Conservation (phyloP, 1,284 basidiomycete species). For the Gomphus bonarii region DNA sequence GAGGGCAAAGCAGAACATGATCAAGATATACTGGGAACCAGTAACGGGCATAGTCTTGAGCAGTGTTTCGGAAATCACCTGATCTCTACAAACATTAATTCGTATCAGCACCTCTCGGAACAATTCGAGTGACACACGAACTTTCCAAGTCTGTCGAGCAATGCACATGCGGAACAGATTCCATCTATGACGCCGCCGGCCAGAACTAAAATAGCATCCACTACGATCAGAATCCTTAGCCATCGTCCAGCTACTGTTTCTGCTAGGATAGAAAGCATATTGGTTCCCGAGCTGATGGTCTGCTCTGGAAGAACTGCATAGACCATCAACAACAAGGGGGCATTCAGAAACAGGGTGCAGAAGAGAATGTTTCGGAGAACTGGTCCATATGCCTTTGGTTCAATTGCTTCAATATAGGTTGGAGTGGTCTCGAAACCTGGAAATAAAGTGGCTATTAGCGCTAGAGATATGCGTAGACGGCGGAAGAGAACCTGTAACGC, state of each 20-base stretch:
- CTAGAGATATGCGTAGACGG: neutral
- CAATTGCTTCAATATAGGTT: constrained; percentile 52
- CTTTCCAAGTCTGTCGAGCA: constrained; percentile 45
- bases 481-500: constrained; percentile 45
- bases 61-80: constrained; percentile 47
- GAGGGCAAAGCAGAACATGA: constrained; percentile 40
- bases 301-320: constrained; percentile 46
- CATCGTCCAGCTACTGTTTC: constrained; percentile 46
- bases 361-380: constrained; percentile 58
- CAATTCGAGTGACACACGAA: neutral
- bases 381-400: constrained; percentile 38
- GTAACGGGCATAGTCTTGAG: constrained; percentile 38
- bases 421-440: constrained; percentile 39
- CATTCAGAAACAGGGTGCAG: constrained; percentile 44
- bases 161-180: constrained; percentile 49
- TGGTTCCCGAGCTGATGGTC: constrained; percentile 36
- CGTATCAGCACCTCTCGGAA: neutral
- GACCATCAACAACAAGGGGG: constrained; percentile 44
- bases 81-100: constrained; percentile 26
- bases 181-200: constrained; percentile 63
- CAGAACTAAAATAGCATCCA: constrained; percentile 56
- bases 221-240: constrained; percentile 48
- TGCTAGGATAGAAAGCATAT: constrained; percentile 51
- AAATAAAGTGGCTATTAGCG: neutral
- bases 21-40: constrained; percentile 41